Conservation (phyloP, 140 eudicot species). For the Ambrosia hybrid region DNA sequence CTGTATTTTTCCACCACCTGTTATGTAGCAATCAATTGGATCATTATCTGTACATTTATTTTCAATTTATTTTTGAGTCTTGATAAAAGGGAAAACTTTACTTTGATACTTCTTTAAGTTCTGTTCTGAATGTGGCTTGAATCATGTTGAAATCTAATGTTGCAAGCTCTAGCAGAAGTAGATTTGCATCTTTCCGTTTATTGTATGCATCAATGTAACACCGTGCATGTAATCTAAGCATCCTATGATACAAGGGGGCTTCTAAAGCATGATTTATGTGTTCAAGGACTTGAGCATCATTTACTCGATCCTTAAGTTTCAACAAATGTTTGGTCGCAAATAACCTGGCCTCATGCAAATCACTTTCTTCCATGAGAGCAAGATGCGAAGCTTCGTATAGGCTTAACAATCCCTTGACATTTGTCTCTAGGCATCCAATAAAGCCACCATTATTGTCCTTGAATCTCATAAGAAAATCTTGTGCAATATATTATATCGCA, state of each 20-base stretch:
- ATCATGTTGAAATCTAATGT: conserved; percentile 28
- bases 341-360: conserved; percentile 25
- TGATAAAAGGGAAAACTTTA: neutral
- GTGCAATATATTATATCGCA: neutral
- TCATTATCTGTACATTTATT: neutral
- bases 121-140: conserved; percentile 20
- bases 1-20: conserved; percentile 36
- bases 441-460: conserved; percentile 15
- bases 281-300: neutral
- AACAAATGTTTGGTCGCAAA: conserved; percentile 12
- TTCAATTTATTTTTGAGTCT: neutral
- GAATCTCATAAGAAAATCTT: conserved; percentile 27
- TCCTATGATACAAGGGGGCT: conserved; percentile 24
- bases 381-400: conserved; percentile 34
- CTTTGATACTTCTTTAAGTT: conserved; percentile 27
- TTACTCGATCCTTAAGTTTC: neutral
- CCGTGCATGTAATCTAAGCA: conserved; percentile 33
- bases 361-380: conserved; percentile 20
- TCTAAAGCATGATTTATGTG: conserved; percentile 24
- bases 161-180: conserved; percentile 25
- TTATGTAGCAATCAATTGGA: neutral
- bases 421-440: neutral
- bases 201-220: conserved; percentile 27
- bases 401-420: conserved; percentile 22
- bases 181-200: conserved; percentile 20